Percentiles rank a stretch among this genome's conserved stretches.
These are phyloP conservation scores for Candida ipomoeae DNA, from an alignment of 805 yeast genomes.

Conservation along the genomic window DNA sequence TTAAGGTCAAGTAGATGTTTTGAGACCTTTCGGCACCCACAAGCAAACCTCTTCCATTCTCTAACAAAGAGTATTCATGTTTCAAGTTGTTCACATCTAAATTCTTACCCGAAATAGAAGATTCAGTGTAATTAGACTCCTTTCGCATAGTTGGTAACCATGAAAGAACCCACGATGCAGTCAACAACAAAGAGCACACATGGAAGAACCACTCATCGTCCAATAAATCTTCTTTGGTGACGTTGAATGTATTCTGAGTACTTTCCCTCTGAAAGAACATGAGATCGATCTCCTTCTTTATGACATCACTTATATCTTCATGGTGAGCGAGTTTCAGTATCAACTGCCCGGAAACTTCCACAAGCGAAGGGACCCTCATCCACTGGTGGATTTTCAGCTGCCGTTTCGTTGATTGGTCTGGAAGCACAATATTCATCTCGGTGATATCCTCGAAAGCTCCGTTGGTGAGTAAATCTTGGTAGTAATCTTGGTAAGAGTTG, in stretches of 20 bases:
- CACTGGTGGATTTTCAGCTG: constrained; percentile 29
- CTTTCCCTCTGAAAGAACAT: constrained; percentile 22
- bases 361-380: constrained; percentile 31
- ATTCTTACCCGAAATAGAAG: constrained; percentile 13
- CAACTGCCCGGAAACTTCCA: constrained; percentile 19
- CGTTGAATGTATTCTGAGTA: constrained; percentile 21
- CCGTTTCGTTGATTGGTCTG: constrained; percentile 16
- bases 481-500: constrained; percentile 31
- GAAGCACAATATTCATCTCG: constrained; percentile 11
- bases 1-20: constrained; percentile 33
- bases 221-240: constrained; percentile 49
- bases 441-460: constrained; percentile 21
- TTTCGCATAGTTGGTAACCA: constrained; percentile 60
- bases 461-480: constrained; percentile 33
- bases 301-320: constrained; percentile 8
- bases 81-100: constrained; percentile 30
- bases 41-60: constrained; percentile 29
- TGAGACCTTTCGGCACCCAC: constrained; percentile 20
- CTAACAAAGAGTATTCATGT: constrained; percentile 40
- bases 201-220: constrained; percentile 50
- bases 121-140: constrained; percentile 25
- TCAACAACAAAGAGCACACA: constrained; percentile 49
- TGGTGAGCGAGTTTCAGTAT: constrained; percentile 4
- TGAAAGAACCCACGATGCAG: constrained; percentile 51
- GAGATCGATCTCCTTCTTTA: constrained; percentile 25